Percentiles rank a stretch among this genome's conserved stretches.
These are phyloP conservation scores for Rickenella mellea DNA, from an alignment of 768 basidiomycete genomes.

Conservation along the genomic window DNA sequence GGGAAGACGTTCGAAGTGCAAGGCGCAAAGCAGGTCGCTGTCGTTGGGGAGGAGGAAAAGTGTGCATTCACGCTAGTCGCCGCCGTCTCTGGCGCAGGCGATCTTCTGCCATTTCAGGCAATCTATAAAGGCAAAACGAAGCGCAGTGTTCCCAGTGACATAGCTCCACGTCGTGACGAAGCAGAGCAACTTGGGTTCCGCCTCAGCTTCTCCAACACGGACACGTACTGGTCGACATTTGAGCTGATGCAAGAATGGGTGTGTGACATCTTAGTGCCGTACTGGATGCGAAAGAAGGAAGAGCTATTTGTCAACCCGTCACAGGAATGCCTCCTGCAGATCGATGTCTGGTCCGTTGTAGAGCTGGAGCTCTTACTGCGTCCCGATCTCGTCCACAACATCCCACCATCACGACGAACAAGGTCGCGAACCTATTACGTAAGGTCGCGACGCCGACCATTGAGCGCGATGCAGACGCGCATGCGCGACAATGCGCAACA, in stretches of 20 bases:
- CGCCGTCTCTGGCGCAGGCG: conserved; percentile 20
- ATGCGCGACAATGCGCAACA: no score
- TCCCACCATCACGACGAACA: no score
- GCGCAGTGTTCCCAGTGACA: conserved; percentile 14
- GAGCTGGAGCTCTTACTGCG: no score
- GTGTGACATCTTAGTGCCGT: conserved; percentile 20
- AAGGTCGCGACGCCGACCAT: no score
- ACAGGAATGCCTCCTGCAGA: conserved; percentile 20
- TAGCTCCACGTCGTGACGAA: conserved; percentile 12
- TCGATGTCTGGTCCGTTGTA: conserved; percentile 27
- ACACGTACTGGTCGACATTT: conserved; percentile 21
- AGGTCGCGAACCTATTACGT: no score
- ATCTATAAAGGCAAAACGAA: conserved; percentile 23
- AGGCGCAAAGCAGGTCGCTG: conserved; percentile 25
- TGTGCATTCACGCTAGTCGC: conserved; percentile 29
- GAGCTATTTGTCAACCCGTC: conserved; percentile 8
- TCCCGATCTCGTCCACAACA: no score
- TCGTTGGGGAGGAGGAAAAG: conserved; percentile 29
- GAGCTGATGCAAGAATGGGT: conserved; percentile 20
- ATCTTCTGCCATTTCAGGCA: conserved; percentile 26
- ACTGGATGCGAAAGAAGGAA: conserved; percentile 13
- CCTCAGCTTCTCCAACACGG: conserved; percentile 16
- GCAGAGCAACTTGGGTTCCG: conserved; percentile 12
- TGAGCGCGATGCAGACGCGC: no score
- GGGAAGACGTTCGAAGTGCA: conserved; percentile 19